These are phyloP conservation scores for Penicillium occitanis DNA, from an alignment of 2,329 filamentous ascomycete species.

Conservation along the genomic window DNA sequence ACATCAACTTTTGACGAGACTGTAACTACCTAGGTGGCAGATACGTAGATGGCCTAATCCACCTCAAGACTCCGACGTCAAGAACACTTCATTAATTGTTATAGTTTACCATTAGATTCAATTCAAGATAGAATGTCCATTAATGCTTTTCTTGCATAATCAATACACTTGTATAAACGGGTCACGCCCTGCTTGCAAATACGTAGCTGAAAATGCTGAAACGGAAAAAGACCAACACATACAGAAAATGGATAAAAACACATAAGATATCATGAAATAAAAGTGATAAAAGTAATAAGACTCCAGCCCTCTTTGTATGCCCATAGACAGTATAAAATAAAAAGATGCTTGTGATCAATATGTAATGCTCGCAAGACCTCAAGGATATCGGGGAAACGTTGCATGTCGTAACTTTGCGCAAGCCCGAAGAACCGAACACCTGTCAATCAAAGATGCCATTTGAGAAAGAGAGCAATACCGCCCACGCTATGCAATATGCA, in stretches of 20 bases:
- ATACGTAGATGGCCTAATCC: too few relatives aligned
- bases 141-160: conserved; percentile 9
- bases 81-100: too few relatives aligned
- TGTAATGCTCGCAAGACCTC: conserved; percentile 21
- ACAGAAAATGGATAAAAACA: conserved; percentile 14
- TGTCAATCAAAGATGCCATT: conserved; percentile 34
- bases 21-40: too few relatives aligned
- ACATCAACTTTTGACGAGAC: too few relatives aligned
- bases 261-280: conserved; percentile 18
- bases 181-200: neutral
- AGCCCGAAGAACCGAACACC: conserved; percentile 34
- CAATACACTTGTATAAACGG: conserved; percentile 8
- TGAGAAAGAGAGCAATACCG: conserved; percentile 32
- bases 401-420: conserved; percentile 22
- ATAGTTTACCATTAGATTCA: too few relatives aligned
- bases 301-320: conserved; percentile 14
- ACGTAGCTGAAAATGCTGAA: conserved; percentile 3
- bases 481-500: conserved; percentile 42
- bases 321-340: conserved; percentile 8
- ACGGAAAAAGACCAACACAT: neutral
- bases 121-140: neutral
- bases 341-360: conserved; percentile 7
- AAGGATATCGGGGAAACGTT: conserved; percentile 16
- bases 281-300: conserved; percentile 18
- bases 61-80: too few relatives aligned